Base-by-base conservation (phyloP, 257 asterid species). In the Misopates orontium region DNA sequence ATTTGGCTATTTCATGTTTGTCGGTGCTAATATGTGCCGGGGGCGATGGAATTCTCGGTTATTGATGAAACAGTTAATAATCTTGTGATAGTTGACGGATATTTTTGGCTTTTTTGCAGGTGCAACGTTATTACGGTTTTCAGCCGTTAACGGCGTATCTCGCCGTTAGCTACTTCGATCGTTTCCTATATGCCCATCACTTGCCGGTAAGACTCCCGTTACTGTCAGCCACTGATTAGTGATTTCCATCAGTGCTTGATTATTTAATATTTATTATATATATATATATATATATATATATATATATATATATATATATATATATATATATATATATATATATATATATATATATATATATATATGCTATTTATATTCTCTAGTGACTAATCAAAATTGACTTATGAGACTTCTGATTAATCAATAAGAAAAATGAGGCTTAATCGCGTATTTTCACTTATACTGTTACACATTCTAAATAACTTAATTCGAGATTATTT, bases 61-160 rank as follows among this genome's bases (percentile, higher is more conserved):
- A 56, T 67, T 74, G 82, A 78, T 73, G 82, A 32, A 75, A 78
- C 80, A 58, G 78, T 70, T 54, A 40, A 41, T 44, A 6, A 56
- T 31, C 45, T 75, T 80, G 77, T 41, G 66, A 13, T 14, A 57
- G 48, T 58, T 31, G 55, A 9, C 59, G 53, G 80, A 72, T 55
- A 65, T 20, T 53, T 15, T 28, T 47, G 63, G 48, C 60, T 53
- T 40, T 68, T 67, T 67, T 55, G 23, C 88, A 93, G 98, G 99
- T 87, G 65, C 94, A 84, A 45, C 95, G 90, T 58, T 81, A 80
- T 68, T 86, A 90, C 76, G 84, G 95, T 54, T 93, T 93, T 52
- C 95, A 87, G 82, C 85, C 99, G 23, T 64, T 87, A 67, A 93
- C 99, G 86, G 94, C 88, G 80, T 93, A 78, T 80, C 96, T 93